Evolutionary conservation across 1,284 basidiomycete genomes (phyloP).

Genomic region (Cryptococcus maquisensis): DNA sequence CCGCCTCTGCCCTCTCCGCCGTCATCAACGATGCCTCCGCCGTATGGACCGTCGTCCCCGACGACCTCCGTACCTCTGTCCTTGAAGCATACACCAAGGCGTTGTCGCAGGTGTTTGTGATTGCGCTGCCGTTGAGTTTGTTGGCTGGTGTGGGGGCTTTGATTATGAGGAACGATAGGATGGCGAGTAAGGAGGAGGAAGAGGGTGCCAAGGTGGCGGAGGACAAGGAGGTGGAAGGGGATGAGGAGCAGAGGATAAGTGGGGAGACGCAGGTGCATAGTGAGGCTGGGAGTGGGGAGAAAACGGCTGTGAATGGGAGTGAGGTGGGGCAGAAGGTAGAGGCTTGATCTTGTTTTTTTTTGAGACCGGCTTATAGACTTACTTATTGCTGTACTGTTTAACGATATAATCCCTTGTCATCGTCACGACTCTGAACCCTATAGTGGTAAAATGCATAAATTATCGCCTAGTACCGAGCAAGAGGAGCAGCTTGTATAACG

Average conservation of each 20-base stretch:
- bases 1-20: constrained; percentile 12
- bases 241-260: not conserved
- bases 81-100: constrained; percentile 41
- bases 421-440: too few species aligned
- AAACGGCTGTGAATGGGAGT: too few species aligned
- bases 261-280: too few species aligned
- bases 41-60: constrained; percentile 34
- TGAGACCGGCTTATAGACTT: too few species aligned
- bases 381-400: too few species aligned
- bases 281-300: too few species aligned
- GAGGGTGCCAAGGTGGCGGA: constrained; percentile 27
- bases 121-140: constrained; percentile 37
- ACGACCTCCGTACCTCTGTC: constrained; percentile 20
- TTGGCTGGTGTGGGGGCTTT: constrained; percentile 32
- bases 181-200: constrained; percentile 35
- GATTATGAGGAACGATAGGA: constrained; percentile 37
- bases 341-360: too few species aligned
- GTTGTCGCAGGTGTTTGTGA: constrained; percentile 37
- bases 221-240: constrained; percentile 6
- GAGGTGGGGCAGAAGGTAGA: too few species aligned
- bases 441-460: too few species aligned
- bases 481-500: too few species aligned
- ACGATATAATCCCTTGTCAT: too few species aligned
- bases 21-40: constrained; percentile 35
- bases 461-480: too few species aligned